These are phyloP conservation scores for Wickerhamiella brachini DNA, from an alignment of 805 yeast species.

Conservation along the genomic window DNA sequence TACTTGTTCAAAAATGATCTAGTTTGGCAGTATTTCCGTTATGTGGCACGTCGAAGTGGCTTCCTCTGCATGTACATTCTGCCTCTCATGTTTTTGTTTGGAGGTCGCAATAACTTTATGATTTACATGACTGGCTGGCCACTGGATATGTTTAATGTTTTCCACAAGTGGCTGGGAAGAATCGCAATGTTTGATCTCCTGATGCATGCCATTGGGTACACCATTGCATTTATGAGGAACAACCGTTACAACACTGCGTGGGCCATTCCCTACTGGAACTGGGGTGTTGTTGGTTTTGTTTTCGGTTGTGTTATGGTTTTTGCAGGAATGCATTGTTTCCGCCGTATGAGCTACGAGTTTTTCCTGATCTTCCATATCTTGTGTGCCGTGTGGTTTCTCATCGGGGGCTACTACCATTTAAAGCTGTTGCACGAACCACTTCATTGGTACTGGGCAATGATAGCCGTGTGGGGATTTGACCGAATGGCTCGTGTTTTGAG, in stretches of 20 bases:
- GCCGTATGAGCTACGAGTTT: constrained; percentile 42
- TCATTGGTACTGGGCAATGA: constrained; percentile 37
- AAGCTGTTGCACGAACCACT: constrained; percentile 28
- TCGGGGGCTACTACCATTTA: constrained; percentile 47
- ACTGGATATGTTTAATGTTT: constrained; percentile 41
- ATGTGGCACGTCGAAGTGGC: constrained; percentile 11
- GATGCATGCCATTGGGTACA: constrained; percentile 18
- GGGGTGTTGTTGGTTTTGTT: constrained; percentile 12
- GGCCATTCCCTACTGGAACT: constrained; percentile 11
- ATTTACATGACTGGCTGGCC: constrained; percentile 47
- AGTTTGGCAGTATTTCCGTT: constrained; percentile 1
- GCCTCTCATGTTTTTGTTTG: constrained; percentile 29
- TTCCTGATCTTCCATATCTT: constrained; percentile 43
- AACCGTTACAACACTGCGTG: constrained; percentile 8
- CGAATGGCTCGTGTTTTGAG: constrained; percentile 43
- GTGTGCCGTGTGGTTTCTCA: constrained; percentile 33
- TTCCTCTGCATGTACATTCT: constrained; percentile 11
- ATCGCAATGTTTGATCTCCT: constrained; percentile 15
- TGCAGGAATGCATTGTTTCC: constrained; percentile 37
- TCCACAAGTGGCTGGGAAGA: constrained; percentile 33
- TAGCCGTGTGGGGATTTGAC: constrained; percentile 61
- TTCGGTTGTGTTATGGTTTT: constrained; percentile 22
- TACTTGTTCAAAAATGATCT: neutral
- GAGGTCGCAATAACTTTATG: constrained; percentile 60
- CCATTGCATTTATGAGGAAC: constrained; percentile 9